These are phyloP conservation scores for Blastomyces gilchristii DNA, from an alignment of 2,329 filamentous ascomycete genomes.

Conservation along the genomic window DNA sequence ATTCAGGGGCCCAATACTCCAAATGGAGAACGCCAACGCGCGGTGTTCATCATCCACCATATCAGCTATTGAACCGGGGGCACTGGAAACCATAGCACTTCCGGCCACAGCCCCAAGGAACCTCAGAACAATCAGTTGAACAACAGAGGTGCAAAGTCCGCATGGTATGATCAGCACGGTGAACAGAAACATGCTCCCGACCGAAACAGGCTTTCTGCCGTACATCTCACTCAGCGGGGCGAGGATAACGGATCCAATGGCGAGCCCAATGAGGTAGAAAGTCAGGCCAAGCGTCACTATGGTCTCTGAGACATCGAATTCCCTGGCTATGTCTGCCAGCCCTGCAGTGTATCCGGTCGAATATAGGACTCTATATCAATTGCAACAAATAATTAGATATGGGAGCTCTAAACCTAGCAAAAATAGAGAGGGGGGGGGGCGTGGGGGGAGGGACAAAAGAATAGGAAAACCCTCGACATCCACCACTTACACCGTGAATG, in stretches of 20 bases:
- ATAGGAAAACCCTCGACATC: not conserved
- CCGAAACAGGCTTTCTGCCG: slow-evolving; percentile 49
- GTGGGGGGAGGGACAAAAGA: too few species aligned
- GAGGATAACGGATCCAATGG: slow-evolving; percentile 58
- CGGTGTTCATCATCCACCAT: slow-evolving; percentile 71
- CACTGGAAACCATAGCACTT: slow-evolving; percentile 71
- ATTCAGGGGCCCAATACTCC: slow-evolving; percentile 76
- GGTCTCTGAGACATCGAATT: slow-evolving; percentile 51
- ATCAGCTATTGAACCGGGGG: slow-evolving; percentile 73
- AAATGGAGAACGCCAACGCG: slow-evolving; percentile 72
- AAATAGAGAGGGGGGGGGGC: not conserved
- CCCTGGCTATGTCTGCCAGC: slow-evolving; percentile 55
- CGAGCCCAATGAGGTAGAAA: slow-evolving; percentile 66
- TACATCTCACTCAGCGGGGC: slow-evolving; percentile 53
- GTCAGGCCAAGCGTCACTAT: slow-evolving; percentile 67
- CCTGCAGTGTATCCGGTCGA: slow-evolving; percentile 70
- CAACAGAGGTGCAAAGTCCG: slow-evolving; percentile 57
- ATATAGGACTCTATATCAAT: slow-evolving; percentile 49
- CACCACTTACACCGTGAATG: slow-evolving; percentile 42
- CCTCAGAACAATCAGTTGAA: slow-evolving; percentile 58
- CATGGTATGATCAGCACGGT: slow-evolving; percentile 61
- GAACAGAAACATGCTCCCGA: slow-evolving; percentile 55
- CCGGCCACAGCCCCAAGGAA: slow-evolving; percentile 68
- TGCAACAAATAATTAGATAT: slow-evolving; percentile 10
- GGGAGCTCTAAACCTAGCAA: not conserved